Conservation (phyloP, 2,329 filamentous ascomycete genomes). For the Botrytis fabae region DNA sequence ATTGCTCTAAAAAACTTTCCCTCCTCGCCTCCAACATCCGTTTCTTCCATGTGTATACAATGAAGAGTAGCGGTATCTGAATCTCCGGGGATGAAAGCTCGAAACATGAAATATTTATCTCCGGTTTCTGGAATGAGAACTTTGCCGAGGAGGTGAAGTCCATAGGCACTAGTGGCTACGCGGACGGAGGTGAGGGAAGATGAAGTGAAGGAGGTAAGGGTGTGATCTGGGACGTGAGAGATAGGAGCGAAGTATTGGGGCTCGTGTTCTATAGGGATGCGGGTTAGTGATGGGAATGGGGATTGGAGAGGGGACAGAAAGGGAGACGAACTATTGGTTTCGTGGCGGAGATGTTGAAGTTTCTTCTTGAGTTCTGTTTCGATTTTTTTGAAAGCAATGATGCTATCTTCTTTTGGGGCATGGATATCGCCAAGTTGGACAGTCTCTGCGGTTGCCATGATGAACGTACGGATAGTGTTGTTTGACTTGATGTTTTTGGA, state of each 20-base stretch:
- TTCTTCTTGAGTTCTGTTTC: constrained; percentile 53
- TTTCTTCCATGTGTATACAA: constrained; percentile 48
- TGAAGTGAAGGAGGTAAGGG: constrained; percentile 39
- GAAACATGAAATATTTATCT: constrained; percentile 51
- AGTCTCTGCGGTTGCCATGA: constrained; percentile 48
- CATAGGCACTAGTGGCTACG: constrained; percentile 50
- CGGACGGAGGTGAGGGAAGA: constrained; percentile 49
- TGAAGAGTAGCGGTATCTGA: constrained; percentile 46
- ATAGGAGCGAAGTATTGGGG: constrained; percentile 56
- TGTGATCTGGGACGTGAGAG: constrained; percentile 33
- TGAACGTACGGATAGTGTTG: constrained; percentile 16
- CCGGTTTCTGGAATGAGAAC: constrained; percentile 46
- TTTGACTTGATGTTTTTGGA: neutral
- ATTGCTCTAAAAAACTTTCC: constrained; percentile 47
- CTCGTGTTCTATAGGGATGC: constrained; percentile 49
- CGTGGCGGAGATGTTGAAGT: constrained; percentile 51
- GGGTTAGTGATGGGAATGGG: neutral
- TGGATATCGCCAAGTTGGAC: constrained; percentile 47
- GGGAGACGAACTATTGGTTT: constrained; percentile 46
- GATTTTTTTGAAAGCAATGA: constrained; percentile 52
- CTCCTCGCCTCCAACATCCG: constrained; percentile 46
- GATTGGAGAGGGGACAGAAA: neutral
- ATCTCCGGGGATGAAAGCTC: constrained; percentile 49
- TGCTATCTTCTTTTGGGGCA: constrained; percentile 51
- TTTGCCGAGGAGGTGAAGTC: constrained; percentile 52